Conservation (phyloP, 176 grass and related monocot species). For the Rhynchospora pubera region DNA sequence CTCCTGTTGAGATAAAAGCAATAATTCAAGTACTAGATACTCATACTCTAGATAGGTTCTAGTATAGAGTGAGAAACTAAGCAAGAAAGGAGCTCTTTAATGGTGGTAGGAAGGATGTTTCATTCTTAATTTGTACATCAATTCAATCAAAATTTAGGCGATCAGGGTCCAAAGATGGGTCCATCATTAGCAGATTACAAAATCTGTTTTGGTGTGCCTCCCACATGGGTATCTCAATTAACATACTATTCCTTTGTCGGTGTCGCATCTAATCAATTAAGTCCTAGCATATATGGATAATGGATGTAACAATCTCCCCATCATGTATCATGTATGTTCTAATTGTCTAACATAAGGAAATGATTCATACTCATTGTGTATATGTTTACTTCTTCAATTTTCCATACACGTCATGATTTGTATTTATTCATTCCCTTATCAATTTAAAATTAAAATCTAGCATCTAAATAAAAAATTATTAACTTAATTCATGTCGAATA, state of each 20-base stretch:
- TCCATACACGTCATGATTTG: background rate
- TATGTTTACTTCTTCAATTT: background rate
- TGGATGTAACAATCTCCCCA: background rate
- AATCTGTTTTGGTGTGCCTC: conserved; percentile 32
- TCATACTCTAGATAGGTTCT: background rate
- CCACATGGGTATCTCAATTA: conserved; percentile 43
- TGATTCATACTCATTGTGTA: background rate
- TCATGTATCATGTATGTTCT: background rate
- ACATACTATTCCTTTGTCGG: conserved; percentile 16
- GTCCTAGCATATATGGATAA: background rate
- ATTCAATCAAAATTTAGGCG: background rate
- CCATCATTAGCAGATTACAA: conserved; percentile 31
- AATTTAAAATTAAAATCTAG: background rate
- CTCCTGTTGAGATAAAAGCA: background rate
- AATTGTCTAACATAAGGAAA: background rate
- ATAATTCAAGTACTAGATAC: background rate
- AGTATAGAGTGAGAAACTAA: background rate
- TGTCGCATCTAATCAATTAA: conserved; percentile 1
- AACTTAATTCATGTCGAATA: background rate
- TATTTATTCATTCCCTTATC: background rate
- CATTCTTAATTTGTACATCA: background rate
- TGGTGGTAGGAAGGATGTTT: conserved; percentile 8
- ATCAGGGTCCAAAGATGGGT: conserved; percentile 17
- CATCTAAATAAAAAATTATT: background rate
- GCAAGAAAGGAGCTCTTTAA: background rate